Conservation (phyloP, 2,329 filamentous ascomycete species). For the Cytospora leucostoma region DNA sequence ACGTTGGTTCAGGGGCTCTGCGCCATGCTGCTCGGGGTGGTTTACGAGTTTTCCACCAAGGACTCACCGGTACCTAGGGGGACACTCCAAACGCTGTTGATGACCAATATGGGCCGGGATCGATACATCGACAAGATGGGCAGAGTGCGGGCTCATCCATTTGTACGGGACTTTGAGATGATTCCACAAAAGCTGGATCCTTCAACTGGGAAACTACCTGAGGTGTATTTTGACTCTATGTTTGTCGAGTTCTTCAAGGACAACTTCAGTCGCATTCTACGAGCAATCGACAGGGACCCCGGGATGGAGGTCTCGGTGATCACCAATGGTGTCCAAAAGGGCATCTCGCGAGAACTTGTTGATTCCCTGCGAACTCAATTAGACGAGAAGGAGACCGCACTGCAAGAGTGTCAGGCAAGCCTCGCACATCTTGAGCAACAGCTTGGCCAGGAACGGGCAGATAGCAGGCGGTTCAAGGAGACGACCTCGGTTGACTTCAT, state of each 20-base stretch:
- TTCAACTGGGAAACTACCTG: slow-evolving; percentile 59
- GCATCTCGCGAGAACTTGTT: slow-evolving; percentile 90
- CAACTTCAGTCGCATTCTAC: slow-evolving; percentile 82
- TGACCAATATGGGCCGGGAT: slow-evolving; percentile 77
- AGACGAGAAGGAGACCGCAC: slow-evolving; percentile 64
- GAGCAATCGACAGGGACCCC: slow-evolving; percentile 88
- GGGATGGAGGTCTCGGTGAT: slow-evolving; percentile 82
- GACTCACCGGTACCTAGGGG: slow-evolving; percentile 86
- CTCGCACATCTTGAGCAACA: slow-evolving; percentile 52
- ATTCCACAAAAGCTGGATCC: slow-evolving; percentile 67
- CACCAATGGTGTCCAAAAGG: slow-evolving; percentile 78
- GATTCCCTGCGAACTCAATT: slow-evolving; percentile 80
- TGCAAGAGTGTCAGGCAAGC: slow-evolving; percentile 51
- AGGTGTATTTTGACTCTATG: slow-evolving; percentile 80
- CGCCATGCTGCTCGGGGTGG: slow-evolving; percentile 79
- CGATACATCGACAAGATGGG: slow-evolving; percentile 82
- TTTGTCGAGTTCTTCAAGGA: slow-evolving; percentile 97
- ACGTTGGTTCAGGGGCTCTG: slow-evolving; percentile 78
- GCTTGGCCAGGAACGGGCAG: slow-evolving; percentile 71
- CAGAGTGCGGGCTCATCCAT: slow-evolving; percentile 73
- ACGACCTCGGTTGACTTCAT: slow-evolving; percentile 53
- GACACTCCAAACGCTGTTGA: slow-evolving; percentile 77
- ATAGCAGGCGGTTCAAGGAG: slow-evolving; percentile 68
- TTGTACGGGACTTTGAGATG: slow-evolving; percentile 89
- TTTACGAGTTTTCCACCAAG: slow-evolving; percentile 97